A percentile compares a stretch with the other conserved stretches of the same genome.
Evolutionary conservation across 257 asterid species (phyloP).

Genomic region (Mentha longifolia): DNA sequence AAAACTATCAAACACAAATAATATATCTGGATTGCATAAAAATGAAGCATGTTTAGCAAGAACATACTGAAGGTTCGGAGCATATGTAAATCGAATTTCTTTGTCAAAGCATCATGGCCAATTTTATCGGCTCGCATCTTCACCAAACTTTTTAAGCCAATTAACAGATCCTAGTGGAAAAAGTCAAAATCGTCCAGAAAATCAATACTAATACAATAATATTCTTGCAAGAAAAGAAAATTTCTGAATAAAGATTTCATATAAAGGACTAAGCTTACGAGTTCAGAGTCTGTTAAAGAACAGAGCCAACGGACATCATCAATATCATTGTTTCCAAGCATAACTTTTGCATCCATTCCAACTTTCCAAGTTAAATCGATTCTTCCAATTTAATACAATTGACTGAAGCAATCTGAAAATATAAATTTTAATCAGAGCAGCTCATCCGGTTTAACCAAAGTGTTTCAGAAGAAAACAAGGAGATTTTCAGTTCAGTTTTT

Average conservation of each 20-base stretch:
- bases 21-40: background rate
- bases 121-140: conserved; percentile 62
- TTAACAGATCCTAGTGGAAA: conserved; percentile 59
- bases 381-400: background rate
- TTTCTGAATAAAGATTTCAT: background rate
- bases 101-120: conserved; percentile 54
- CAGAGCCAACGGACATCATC: conserved; percentile 85
- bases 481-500: too few species aligned
- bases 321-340: conserved; percentile 48
- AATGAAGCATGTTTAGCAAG: background rate
- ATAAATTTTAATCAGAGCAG: background rate
- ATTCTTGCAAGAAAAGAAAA: background rate
- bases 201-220: background rate
- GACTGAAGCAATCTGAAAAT: background rate
- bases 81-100: conserved; percentile 59
- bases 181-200: background rate
- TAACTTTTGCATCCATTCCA: conserved; percentile 28
- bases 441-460: too few species aligned
- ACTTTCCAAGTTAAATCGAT: background rate
- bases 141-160: conserved; percentile 61
- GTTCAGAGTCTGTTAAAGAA: conserved; percentile 74
- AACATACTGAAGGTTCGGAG: conserved; percentile 65
- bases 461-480: too few species aligned
- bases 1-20: background rate
- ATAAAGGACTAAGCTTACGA: conserved; percentile 45